Evolutionary conservation across 306 rosid species (phyloP), one percentile per base, ranked within the genome.

Genomic region (Hippophae tibetana): DNA sequence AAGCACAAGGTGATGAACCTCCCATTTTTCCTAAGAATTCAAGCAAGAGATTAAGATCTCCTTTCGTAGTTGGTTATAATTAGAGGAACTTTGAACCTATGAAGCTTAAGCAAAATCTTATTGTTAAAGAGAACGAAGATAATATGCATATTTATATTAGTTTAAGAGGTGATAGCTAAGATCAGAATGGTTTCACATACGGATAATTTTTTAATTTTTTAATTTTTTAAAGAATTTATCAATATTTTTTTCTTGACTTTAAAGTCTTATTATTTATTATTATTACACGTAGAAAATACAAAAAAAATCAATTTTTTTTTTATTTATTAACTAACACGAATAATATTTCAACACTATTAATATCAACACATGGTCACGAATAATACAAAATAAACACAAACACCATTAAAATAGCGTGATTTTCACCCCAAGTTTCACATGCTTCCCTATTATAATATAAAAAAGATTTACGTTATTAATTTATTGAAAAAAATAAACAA

Each of bases 1-100:
- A 82, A 70, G 93, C 92, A 74, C 95, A 87, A 11, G 95, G 95
- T 8, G 95, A 78, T 7, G 86, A 55, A 52, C 86, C 77, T 10
- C 84, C 86, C 89, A 79, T 82, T 70, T 9, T 31, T 31, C 3
- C 8, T 12, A 40, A 12, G 42, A 27, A 0, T 13, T 1, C 13
- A 51, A 56, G 7, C 6, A 49, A 10, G 23, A 57, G 9, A 7
- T 0, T 26, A 47, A 44, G 1, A 9, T 51, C 47, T 55, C 64
- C 26, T 56, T 49, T 43, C 12, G 64, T 49, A 45, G 23, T 46
- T 8, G 5, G 5, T 13, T 43, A 40, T 26, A 14, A 44, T 11
- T 27, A 8, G 42, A 40, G 48, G n/a, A 31, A 42, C 3, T 44
- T n/a, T 11, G 5, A 56, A 65, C 62, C 61, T 56, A 26, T 25